Evolutionary conservation across 2,329 filamentous ascomycete species (phyloP).

Genomic region (Calonectria naviculata): DNA sequence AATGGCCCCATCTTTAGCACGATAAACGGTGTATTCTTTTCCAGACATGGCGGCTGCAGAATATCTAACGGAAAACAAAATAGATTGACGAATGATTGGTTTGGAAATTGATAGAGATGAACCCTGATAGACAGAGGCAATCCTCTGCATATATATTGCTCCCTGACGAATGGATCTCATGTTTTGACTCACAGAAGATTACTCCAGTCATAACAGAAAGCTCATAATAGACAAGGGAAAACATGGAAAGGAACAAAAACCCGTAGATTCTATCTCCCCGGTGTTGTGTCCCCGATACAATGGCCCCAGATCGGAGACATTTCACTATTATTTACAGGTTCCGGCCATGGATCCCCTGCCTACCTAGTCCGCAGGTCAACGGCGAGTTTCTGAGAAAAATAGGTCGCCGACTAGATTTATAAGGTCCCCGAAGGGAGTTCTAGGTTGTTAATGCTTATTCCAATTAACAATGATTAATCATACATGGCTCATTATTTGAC

Average conservation of each 20-base stretch:
- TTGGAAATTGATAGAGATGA: not conserved
- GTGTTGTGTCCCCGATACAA: too few species aligned
- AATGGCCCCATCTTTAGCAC: not conserved
- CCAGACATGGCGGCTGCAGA: not conserved
- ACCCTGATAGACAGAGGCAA: not conserved
- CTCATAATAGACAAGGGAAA: too few species aligned
- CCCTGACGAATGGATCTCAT: not conserved
- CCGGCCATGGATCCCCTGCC: too few species aligned
- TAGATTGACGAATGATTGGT: not conserved
- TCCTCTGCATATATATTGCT: not conserved
- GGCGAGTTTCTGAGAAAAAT: not conserved
- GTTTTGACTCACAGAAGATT: not conserved
- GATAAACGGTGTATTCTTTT: constrained; percentile 18
- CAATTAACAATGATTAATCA: not conserved
- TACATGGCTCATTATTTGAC: not conserved
- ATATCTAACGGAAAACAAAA: not conserved
- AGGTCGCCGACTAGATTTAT: not conserved
- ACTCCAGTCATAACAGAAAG: too few species aligned
- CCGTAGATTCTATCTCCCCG: too few species aligned
- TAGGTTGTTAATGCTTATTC: too few species aligned
- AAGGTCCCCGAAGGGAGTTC: not conserved
- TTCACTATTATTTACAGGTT: too few species aligned
- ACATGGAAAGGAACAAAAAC: too few species aligned
- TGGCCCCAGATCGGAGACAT: not conserved
- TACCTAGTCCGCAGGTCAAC: too few species aligned